Evolutionary conservation across 2,329 filamentous ascomycete species (phyloP), one percentile per base, ranked within the genome.

Genomic region (Neofusicoccum umdonicola): DNA sequence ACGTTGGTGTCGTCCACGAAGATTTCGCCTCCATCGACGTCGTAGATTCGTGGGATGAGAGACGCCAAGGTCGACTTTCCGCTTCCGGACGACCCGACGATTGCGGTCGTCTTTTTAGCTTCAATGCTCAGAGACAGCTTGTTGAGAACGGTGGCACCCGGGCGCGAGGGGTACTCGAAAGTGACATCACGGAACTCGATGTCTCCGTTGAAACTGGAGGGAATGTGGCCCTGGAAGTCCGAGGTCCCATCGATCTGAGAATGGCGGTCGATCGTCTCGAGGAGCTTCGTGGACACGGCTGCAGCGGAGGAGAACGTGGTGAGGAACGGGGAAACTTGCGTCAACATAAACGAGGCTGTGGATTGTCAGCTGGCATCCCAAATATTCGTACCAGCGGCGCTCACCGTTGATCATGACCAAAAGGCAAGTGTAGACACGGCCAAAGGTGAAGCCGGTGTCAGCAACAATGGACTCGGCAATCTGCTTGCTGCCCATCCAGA

Each of bases 401-500:
- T 39, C 12, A 39, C 35, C 35, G 35, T 86, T 84, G n/a, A 86
- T 77, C 12, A 86, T 74, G 35, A 85, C 79, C 65, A 85, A 84
- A 15, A 85, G 82, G 22, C 86, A 83, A 0, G 84, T 85, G 68
- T 82, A 86, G 0, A 81, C 82, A 15, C 79, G 74, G 41, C 84
- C 84, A n/a, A 80, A 71, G 4, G 77, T 76, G 2, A 74, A 69
- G 47, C 68, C 72, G 12, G 71, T 71, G 19, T 71, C 72, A 47
- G 64, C 65, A 19, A 73, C 72, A 0, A 79, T 71, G 3, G 81
- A 78, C 12, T 78, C 76, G 12, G 81, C 82, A 47, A 88, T 82
- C 56, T 82, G 82, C 42, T 78, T 80, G 67, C 85, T 87, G 54
- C 88, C 88, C 71, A 89, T 84, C 86, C 87, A 90, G 71, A 89